Conservation (phyloP, 345 rosid genomes). For the Carallia pectinifolia region DNA sequence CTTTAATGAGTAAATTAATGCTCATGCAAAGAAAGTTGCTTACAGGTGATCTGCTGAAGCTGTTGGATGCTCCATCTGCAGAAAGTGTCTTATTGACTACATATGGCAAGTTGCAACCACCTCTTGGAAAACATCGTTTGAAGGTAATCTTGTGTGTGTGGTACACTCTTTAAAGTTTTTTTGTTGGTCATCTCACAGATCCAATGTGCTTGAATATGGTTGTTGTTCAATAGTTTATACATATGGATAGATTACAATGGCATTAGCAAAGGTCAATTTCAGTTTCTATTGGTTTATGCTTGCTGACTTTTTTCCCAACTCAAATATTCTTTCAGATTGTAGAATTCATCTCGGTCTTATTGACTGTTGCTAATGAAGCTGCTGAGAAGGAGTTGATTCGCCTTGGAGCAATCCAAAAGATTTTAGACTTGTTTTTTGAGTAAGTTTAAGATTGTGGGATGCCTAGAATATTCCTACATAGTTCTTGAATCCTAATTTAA, state of each 20-base stretch:
- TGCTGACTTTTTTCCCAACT: constrained; percentile 3
- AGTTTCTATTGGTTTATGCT: neutral
- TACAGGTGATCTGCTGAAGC: constrained; percentile 78
- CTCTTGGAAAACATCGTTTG: constrained; percentile 88
- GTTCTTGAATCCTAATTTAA: no score
- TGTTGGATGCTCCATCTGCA: constrained; percentile 64
- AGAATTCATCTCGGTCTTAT: constrained; percentile 83
- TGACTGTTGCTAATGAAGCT: constrained; percentile 74
- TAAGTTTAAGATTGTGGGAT: constrained; percentile 40
- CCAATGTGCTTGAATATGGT: constrained; percentile 2
- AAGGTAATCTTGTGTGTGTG: constrained; percentile 46
- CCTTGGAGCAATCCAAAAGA: constrained; percentile 64
- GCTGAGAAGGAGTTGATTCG: constrained; percentile 82
- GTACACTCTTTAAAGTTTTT: neutral
- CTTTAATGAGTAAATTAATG: neutral
- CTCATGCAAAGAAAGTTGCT: constrained; percentile 2
- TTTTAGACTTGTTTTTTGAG: constrained; percentile 80
- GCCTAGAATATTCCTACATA: no score
- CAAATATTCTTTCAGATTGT: constrained; percentile 58
- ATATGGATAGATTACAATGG: neutral
- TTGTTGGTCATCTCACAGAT: neutral
- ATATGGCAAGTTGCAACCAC: constrained; percentile 90
- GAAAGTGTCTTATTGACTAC: constrained; percentile 67
- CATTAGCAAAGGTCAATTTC: neutral
- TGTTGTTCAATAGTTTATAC: constrained; percentile 10